phyloP scores from a whole-genome alignment of 106 monocot genomes.

The Platanthera zijinensis region DNA sequence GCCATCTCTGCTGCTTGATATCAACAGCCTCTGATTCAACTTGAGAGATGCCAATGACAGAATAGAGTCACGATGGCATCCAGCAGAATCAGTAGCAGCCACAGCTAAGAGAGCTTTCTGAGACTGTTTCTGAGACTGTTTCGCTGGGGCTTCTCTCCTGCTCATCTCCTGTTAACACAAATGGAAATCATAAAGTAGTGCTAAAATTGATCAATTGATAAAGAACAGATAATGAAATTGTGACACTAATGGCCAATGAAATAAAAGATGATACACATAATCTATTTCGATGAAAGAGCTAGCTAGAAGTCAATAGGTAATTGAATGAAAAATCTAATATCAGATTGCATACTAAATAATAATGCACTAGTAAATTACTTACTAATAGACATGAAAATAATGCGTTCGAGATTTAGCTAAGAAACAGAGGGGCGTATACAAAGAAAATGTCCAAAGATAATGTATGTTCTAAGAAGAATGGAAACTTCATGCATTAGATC shows the following conservation, averaged over 20 bases:
- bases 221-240: neutral
- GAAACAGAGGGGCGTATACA: too few relatives aligned
- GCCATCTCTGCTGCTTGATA: slow-evolving; percentile 84
- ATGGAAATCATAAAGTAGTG: slow-evolving; percentile 2
- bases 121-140: slow-evolving; percentile 51
- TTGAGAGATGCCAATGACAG: slow-evolving; percentile 74
- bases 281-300: too few relatives aligned
- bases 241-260: neutral
- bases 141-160: slow-evolving; percentile 25
- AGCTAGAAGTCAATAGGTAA: too few relatives aligned
- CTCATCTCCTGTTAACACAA: slow-evolving; percentile 42
- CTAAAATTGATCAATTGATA: neutral
- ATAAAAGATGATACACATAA: neutral
- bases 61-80: slow-evolving; percentile 77
- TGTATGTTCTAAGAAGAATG: too few relatives aligned
- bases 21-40: slow-evolving; percentile 68
- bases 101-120: slow-evolving; percentile 63
- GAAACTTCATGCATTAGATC: too few relatives aligned
- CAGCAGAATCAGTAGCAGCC: slow-evolving; percentile 73
- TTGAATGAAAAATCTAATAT: neutral
- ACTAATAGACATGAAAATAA: too few relatives aligned
- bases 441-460: too few relatives aligned
- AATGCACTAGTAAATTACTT: too few relatives aligned
- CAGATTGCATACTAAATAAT: neutral
- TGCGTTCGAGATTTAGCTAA: too few relatives aligned